phyloP scores from a whole-genome alignment of 2,329 filamentous ascomycete species.

The Alternaria metachromatica region DNA sequence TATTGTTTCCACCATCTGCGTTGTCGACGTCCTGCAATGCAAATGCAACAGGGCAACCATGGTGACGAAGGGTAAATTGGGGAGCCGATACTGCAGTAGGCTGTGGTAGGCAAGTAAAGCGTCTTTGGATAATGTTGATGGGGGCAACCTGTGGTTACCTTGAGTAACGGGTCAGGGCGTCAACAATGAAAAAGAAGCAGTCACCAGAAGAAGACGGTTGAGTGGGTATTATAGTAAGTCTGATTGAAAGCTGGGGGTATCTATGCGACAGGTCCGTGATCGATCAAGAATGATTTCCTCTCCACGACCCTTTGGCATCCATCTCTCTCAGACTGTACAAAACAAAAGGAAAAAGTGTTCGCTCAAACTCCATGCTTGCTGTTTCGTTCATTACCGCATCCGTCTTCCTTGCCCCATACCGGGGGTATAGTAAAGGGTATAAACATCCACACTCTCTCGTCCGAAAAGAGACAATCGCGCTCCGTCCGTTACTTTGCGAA shows the following conservation, averaged over 20 bases:
- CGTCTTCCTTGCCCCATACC: background rate
- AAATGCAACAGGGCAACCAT: background rate
- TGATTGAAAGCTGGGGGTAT: conserved; percentile 30
- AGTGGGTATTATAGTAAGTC: conserved; percentile 18
- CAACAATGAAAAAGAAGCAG: background rate
- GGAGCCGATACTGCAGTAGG: background rate
- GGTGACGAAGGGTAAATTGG: background rate
- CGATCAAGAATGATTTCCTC: conserved; percentile 21
- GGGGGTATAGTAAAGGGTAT: conserved; percentile 4
- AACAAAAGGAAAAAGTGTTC: conserved; percentile 4
- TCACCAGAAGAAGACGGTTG: background rate
- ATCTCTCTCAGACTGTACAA: conserved; percentile 8
- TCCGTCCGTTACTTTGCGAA: background rate
- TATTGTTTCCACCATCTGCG: background rate
- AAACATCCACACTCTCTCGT: background rate
- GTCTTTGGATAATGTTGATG: background rate
- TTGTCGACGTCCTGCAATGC: background rate
- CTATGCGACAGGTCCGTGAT: conserved; percentile 26
- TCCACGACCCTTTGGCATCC: conserved; percentile 15
- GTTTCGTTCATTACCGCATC: conserved; percentile 4
- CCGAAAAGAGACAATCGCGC: background rate
- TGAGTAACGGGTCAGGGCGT: background rate
- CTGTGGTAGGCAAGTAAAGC: background rate
- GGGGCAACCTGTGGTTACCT: background rate
- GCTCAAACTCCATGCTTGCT: conserved; percentile 7